Conservation (phyloP, 2,329 filamentous ascomycete genomes). For the Xylaria hypoxylon region DNA sequence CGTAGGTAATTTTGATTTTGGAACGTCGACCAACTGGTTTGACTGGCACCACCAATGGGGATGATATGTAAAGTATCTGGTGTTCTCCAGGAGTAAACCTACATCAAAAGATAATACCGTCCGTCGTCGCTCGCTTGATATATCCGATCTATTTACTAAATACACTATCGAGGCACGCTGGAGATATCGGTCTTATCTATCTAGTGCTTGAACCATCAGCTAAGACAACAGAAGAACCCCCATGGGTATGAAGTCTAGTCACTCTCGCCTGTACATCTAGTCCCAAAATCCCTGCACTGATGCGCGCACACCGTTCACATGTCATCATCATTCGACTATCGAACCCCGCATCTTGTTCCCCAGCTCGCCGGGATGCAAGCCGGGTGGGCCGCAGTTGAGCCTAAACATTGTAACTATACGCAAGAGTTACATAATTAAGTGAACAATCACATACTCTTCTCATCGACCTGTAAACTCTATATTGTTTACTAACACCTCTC, state of each 20-base stretch:
- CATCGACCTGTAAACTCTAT: not conserved
- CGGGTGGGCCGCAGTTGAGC: not conserved
- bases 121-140: not conserved
- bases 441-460: not conserved
- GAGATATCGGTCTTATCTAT: not conserved
- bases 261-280: not conserved
- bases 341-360: constrained; percentile 21
- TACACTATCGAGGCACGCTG: not conserved
- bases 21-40: constrained; percentile 64
- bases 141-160: not conserved
- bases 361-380: not conserved
- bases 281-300: not conserved
- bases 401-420: not conserved
- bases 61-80: not conserved
- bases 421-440: constrained; percentile 6
- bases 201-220: not conserved
- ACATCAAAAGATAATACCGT: not conserved
- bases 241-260: not conserved
- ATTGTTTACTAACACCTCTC: not conserved
- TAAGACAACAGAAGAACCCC: not conserved
- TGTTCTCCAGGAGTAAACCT: not conserved
- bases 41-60: constrained; percentile 51
- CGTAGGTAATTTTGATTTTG: constrained; percentile 66
- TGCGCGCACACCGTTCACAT: not conserved
- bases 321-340: not conserved